Evolutionary conservation across 768 basidiomycete species (phyloP).

Genomic region (Fibroporia radiculosa): DNA sequence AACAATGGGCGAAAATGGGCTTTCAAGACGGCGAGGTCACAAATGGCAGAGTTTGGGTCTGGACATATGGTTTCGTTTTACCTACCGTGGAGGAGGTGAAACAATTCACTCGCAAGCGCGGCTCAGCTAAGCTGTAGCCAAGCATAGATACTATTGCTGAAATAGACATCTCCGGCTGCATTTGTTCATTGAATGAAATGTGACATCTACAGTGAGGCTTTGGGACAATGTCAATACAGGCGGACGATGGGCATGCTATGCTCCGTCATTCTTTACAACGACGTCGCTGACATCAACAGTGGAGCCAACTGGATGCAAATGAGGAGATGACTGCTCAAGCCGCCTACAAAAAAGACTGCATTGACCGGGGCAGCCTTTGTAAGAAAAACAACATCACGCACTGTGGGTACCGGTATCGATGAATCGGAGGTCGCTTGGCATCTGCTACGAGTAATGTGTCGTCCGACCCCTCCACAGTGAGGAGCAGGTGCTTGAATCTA

Average conservation of each 20-base stretch:
- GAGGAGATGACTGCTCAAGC: constrained; percentile 54
- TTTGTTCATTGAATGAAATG: background rate
- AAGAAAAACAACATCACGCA: constrained; percentile 31
- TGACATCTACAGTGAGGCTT: too few relatives aligned
- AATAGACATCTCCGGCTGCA: too few relatives aligned
- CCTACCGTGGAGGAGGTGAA: constrained; percentile 23
- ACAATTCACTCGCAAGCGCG: constrained; percentile 13
- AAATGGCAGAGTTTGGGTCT: constrained; percentile 25
- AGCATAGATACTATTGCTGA: background rate
- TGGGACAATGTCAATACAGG: too few relatives aligned
- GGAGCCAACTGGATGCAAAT: constrained; percentile 51
- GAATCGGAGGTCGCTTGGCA: constrained; percentile 38
- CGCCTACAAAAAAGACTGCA: constrained; percentile 27
- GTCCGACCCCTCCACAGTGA: constrained; percentile 36
- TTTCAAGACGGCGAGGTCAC: constrained; percentile 24
- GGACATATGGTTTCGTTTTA: constrained; percentile 26
- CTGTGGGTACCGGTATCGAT: constrained; percentile 69
- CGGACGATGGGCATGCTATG: too few relatives aligned
- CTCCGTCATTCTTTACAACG: constrained; percentile 21
- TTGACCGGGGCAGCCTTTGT: background rate
- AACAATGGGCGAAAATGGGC: constrained; percentile 22
- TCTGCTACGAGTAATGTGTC: constrained; percentile 34
- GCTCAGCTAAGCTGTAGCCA: constrained; percentile 9
- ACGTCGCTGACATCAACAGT: constrained; percentile 28
- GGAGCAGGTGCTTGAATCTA: constrained; percentile 50